Conservation (phyloP, 352 stramenopile species). For the Phytophthora hibernalis region DNA sequence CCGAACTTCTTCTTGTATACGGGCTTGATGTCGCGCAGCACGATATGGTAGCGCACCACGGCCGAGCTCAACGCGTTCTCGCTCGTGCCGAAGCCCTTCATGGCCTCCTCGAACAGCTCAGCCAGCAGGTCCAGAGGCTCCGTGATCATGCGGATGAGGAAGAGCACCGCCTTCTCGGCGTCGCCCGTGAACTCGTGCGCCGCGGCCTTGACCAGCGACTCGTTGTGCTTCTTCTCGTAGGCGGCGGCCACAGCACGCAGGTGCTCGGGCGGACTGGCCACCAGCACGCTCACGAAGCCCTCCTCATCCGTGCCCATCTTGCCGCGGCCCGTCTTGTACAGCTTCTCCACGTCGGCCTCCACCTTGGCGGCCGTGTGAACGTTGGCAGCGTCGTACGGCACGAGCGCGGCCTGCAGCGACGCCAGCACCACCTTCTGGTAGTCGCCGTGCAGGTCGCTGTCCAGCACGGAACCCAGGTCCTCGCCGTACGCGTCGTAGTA, state of each 20-base stretch:
- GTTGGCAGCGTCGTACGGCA: slow-evolving; percentile 64
- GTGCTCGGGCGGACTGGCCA: slow-evolving; percentile 63
- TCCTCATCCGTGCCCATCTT: slow-evolving; percentile 76
- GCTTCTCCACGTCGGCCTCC: slow-evolving; percentile 55
- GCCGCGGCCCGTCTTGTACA: slow-evolving; percentile 79
- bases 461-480: slow-evolving; percentile 64
- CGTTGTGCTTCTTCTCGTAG: slow-evolving; percentile 78
- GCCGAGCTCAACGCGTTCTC: slow-evolving; percentile 67
- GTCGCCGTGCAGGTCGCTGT: slow-evolving; percentile 72
- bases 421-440: slow-evolving; percentile 77
- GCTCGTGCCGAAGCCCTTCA: slow-evolving; percentile 80
- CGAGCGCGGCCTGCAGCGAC: slow-evolving; percentile 62
- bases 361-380: slow-evolving; percentile 79
- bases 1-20: slow-evolving; percentile 85
- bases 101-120: slow-evolving; percentile 72
- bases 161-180: slow-evolving; percentile 65
- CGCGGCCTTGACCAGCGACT: slow-evolving; percentile 66
- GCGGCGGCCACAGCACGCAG: slow-evolving; percentile 62
- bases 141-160: slow-evolving; percentile 69
- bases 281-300: slow-evolving; percentile 62
- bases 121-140: slow-evolving; percentile 69
- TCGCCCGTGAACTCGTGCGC: slow-evolving; percentile 74
- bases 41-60: slow-evolving; percentile 85
- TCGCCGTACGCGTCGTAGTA: slow-evolving; percentile 71
- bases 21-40: slow-evolving; percentile 82